Evolutionary conservation across 306 rosid genomes (phyloP), one percentile per base, ranked within the genome.

Genomic region (Luffa aegyptiaca): DNA sequence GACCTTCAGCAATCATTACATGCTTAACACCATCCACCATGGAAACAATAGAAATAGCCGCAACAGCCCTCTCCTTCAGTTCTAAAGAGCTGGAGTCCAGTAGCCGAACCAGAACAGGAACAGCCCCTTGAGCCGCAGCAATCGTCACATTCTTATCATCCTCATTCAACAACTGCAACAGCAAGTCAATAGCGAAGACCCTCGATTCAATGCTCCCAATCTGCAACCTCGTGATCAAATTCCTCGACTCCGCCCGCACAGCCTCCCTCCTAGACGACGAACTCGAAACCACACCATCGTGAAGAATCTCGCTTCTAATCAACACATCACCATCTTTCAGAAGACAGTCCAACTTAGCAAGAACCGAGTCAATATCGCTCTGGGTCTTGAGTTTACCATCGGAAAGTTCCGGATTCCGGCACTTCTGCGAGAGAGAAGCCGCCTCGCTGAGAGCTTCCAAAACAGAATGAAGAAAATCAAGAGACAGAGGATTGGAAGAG

Each of bases 141-240:
- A 91, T 95, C 57, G 90, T 87, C 6, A 95, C 98, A 80, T 95
- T 93, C 90, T 95, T 95, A 42, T 92, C 98, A 70, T 92, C 97
- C 76, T 85, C 88, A 49, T 85, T 82, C 4, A 95, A 86, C 11
- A 95, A 59, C 20, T 72, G 64, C 26, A 91, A 45, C 16, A 95
- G 75, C 16, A 92, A 84, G 39, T 92, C 97, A 85, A 95, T 84
- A 2, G 97, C 92, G 31, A 90, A 76, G 65, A 51, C 65, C 46
- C 90, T 81, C 16, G 96, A 86, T 26, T 89, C 97, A 3, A 86
- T 37, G 17, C 82, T 75, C n/a, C 98, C 98, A 82, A 95, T 90
- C 82, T 95, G 98, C 55, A 95, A 81, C 31, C 97, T 85, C 39
- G 97, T 93, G 20, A 89, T 81, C 83, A 95, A 81, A 82, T 82